Base-by-base conservation (phyloP, 1,284 basidiomycete species). In the Phaffia rhodozyma region DNA sequence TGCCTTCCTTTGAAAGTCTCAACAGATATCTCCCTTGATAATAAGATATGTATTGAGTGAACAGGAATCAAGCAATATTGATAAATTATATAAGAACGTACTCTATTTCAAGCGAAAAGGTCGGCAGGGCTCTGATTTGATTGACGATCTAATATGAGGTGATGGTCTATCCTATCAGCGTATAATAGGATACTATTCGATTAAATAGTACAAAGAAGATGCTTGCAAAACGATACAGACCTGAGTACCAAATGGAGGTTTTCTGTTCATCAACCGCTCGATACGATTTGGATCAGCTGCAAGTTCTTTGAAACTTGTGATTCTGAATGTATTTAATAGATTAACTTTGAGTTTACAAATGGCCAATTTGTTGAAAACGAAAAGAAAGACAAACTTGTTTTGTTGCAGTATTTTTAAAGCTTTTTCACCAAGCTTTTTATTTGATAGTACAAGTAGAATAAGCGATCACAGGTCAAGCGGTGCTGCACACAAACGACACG, bases 361-460 rank as follows among this genome's bases (percentile, higher is more conserved):
- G 16, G 38, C 2, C 5, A 43, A 43, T 2, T 11, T 11, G 13
- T 43, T 16, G 13, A 16, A n/a, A 43, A 16, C 13, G 16, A 16
- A 43, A 16, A 7, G 32, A 16, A 16, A 16, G 13, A 43, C 38
- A 43, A 43, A 43, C 38, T 43, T 43, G 38, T 43, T 21, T 13
- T 57, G 34, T 16, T 23, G 23, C 47, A 58, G 16, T 30, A 65
- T 59, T 58, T 61, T 58, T 25, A 65, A 25, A 3, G 63, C 38
- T 55, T 65, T 65, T 34, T 65, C 63, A 16, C 63, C 63, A n/a
- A 65, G 58, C 48, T 57, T 43, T 43, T 43, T 43, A 11, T 43
- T 43, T 43, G 38, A 43, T 11, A 16, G 13, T 2, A 43, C 13
- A 43, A 11, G 13, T 43, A 43, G 13, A 7, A 11, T 11, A 43